These are phyloP conservation scores for Aspergillus sclerotiicarbonarius DNA, from an alignment of 495 filamentous ascomycete species.

Conservation along the genomic window DNA sequence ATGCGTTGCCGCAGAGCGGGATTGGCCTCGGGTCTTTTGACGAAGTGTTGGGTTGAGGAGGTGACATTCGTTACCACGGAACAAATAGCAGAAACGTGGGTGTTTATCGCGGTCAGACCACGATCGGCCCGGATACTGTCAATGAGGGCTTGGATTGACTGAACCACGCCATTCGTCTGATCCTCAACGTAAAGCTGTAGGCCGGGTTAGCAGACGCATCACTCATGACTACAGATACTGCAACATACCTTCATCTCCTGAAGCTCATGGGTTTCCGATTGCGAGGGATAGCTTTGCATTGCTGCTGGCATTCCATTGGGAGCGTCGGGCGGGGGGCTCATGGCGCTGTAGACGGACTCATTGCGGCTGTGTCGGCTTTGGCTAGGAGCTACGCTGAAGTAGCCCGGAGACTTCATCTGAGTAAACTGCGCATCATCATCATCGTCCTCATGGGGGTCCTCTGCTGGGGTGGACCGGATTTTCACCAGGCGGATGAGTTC, in stretches of 20 bases:
- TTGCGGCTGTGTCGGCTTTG: conserved; percentile 48
- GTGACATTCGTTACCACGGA: conserved; percentile 69
- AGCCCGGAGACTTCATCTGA: conserved; percentile 47
- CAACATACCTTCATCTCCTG: conserved; percentile 67
- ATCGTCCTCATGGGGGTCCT: conserved; percentile 74
- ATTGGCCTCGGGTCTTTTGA: conserved; percentile 41
- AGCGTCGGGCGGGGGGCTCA: conserved; percentile 45
- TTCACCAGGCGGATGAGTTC: conserved; percentile 82
- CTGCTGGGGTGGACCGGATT: conserved; percentile 69
- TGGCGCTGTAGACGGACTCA: conserved; percentile 53
- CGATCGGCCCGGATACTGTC: conserved; percentile 71
- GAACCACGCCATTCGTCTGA: conserved; percentile 75
- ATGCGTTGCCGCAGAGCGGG: conserved; percentile 52
- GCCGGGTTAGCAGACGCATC: conserved; percentile 4
- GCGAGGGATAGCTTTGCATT: conserved; percentile 37
- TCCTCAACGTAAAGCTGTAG: conserved; percentile 76
- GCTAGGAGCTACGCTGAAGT: conserved; percentile 46
- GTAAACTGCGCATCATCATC: conserved; percentile 53
- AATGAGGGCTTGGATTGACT: conserved; percentile 79
- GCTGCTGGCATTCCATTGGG: conserved; percentile 28
- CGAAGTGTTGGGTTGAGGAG: conserved; percentile 59
- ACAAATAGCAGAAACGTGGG: conserved; percentile 69
- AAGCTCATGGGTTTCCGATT: conserved; percentile 54
- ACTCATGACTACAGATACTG: background rate
- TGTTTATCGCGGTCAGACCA: conserved; percentile 61